Base-by-base conservation (phyloP, 176 grass and related monocot genomes). In the Avena eriantha region DNA sequence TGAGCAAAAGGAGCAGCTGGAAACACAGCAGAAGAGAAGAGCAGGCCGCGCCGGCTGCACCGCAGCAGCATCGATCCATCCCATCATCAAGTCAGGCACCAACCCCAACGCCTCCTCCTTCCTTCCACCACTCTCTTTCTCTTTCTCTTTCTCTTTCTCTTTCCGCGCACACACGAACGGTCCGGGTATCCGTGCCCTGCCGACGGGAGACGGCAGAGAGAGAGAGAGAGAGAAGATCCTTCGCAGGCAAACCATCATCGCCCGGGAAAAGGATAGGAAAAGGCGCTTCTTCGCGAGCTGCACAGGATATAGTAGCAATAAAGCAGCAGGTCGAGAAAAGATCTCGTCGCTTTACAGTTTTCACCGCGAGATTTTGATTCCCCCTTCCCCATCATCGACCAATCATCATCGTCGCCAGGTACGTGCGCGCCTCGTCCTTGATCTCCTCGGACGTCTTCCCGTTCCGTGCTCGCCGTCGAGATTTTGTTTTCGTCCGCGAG, bases 401-500 rank as follows among this genome's bases (percentile, higher is more conserved):
- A 69, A 39, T 69, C 66, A 69, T 19, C 66, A 7, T 36, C 66
- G 66, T 39, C 34, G 66, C 66, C 17, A 69, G 66, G 66, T 69
- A 36, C 66, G 66, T 68, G 64, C 61, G 61, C 60, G 60, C 3
- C 60, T 5, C 23, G 0, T n/a, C 19, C 55, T n/a, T 58, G 1
- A 29, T 64, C 60, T 29, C 60, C 3, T 23, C 58, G 56, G 7
- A 22, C 53, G 53, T 19, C 53, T 51, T 51, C 19, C 12, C 58
- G 58, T 31, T 4, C 55, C 55, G 54, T 56, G 22, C 5, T 2
- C 60, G 22, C 13, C 61, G 23, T 14, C 61, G 10, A 64, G 60
- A 61, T 29, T 64, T 64, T 23, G 23, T 22, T 3, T 60, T 41
- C 29, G 29, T 29, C 29, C 29, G 29, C 29, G 29, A 29, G 29